Conservation (phyloP, 2,329 filamentous ascomycete species). For the Metarhizium album region DNA sequence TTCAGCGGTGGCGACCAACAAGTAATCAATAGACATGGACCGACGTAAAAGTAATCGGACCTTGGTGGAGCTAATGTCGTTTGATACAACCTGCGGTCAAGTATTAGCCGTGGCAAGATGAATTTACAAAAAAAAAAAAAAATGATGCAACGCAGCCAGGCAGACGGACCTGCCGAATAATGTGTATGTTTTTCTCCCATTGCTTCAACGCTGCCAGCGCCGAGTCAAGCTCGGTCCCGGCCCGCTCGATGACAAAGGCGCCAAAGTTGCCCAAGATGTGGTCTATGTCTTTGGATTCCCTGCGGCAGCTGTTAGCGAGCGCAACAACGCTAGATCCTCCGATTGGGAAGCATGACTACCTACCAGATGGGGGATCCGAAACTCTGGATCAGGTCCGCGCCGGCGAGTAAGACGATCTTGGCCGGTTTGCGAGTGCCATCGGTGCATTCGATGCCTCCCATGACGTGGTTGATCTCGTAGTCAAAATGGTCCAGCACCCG, state of each 20-base stretch:
- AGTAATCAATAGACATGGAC: slow-evolving; percentile 72
- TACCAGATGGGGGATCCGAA: slow-evolving; percentile 68
- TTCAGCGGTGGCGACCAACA: slow-evolving; percentile 14
- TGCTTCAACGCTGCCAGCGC: slow-evolving; percentile 68
- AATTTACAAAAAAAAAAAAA: too few relatives aligned
- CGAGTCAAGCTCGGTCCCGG: slow-evolving; percentile 80
- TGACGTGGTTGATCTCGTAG: slow-evolving; percentile 68
- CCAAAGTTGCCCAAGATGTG: slow-evolving; percentile 80
- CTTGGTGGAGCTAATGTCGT: slow-evolving; percentile 76
- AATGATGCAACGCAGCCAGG: not conserved
- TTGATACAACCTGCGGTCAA: slow-evolving; percentile 47
- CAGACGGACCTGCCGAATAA: slow-evolving; percentile 49
- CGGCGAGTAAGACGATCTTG: slow-evolving; percentile 71
- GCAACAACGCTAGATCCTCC: not conserved
- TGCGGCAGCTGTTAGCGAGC: not conserved
- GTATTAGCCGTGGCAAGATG: not conserved
- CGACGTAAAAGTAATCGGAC: slow-evolving; percentile 70
- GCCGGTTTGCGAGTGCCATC: slow-evolving; percentile 56
- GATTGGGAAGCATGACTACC: slow-evolving; percentile 21
- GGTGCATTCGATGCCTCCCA: slow-evolving; percentile 63
- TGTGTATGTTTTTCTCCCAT: slow-evolving; percentile 78
- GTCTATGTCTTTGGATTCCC: slow-evolving; percentile 65
- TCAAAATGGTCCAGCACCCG: slow-evolving; percentile 86
- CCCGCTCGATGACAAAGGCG: slow-evolving; percentile 74
- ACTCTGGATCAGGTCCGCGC: slow-evolving; percentile 63